Conservation (phyloP, 75 land plant species). For the Cupressus sempervirens region DNA sequence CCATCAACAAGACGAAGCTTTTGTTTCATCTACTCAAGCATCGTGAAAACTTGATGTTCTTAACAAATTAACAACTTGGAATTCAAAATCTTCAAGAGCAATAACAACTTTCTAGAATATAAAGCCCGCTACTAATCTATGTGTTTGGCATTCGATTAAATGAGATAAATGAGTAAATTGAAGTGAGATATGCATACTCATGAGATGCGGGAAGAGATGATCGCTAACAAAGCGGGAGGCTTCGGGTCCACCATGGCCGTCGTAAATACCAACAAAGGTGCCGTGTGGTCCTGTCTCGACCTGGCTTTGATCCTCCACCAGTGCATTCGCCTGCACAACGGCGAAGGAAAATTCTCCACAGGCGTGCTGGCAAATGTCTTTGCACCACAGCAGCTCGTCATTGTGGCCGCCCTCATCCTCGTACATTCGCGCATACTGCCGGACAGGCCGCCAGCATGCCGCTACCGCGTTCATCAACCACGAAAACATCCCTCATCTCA, state of each 20-base stretch:
- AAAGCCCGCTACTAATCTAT: not conserved
- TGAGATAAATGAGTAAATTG: not conserved
- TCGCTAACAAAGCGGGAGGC: constrained; percentile 65
- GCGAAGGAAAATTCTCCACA: constrained; percentile 74
- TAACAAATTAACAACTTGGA: not conserved
- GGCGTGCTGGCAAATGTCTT: constrained; percentile 48
- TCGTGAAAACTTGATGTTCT: too few species aligned
- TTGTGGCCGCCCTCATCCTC: constrained; percentile 36
- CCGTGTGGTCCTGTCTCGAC: constrained; percentile 62
- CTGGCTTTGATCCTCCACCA: constrained; percentile 73
- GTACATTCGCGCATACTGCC: constrained; percentile 49
- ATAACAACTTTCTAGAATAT: not conserved
- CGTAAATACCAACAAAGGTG: constrained; percentile 77
- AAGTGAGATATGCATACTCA: constrained; percentile 52
- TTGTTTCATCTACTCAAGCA: too few species aligned
- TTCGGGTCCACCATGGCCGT: constrained; percentile 89
- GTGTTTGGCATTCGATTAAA: too few species aligned
- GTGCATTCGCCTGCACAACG: constrained; percentile 66
- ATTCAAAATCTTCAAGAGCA: not conserved
- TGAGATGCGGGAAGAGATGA: constrained; percentile 49
- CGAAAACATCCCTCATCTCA: constrained; percentile 63
- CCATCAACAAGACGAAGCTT: too few species aligned
- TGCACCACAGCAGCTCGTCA: constrained; percentile 63
- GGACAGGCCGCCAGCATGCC: constrained; percentile 41
- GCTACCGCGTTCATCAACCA: constrained; percentile 38